Conservation (phyloP, 2,329 filamentous ascomycete genomes). For the Orbilia blumenaviensis region DNA sequence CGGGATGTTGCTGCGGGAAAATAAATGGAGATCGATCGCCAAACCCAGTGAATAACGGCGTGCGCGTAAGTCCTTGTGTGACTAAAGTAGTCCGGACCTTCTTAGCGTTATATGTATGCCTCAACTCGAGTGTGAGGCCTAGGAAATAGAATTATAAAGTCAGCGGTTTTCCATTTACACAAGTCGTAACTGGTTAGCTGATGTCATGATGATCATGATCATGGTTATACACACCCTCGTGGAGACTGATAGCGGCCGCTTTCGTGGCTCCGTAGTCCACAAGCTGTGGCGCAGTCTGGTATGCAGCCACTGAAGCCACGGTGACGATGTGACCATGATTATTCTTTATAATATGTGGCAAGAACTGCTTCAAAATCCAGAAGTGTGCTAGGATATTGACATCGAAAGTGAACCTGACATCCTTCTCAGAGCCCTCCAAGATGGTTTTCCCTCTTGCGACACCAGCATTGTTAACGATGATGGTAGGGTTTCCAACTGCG, state of each 20-base stretch:
- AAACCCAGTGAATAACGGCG: constrained; percentile 69
- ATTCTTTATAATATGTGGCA: constrained; percentile 70
- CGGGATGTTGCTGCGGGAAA: constrained; percentile 68
- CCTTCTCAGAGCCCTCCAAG: constrained; percentile 68
- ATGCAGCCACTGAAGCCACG: constrained; percentile 72
- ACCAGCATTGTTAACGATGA: constrained; percentile 78
- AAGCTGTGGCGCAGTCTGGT: constrained; percentile 70
- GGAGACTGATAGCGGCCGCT: constrained; percentile 72
- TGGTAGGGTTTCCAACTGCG: constrained; percentile 71
- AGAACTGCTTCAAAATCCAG: constrained; percentile 72
- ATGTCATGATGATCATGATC: too few species aligned
- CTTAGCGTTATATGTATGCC: constrained; percentile 70
- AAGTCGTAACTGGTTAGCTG: constrained; percentile 54
- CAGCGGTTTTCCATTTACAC: constrained; percentile 58
- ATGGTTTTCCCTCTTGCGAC: constrained; percentile 71
- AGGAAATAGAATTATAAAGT: background rate
- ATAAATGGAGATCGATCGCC: constrained; percentile 66
- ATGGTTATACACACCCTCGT: constrained; percentile 66
- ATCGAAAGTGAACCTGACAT: constrained; percentile 74
- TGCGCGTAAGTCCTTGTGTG: constrained; percentile 72
- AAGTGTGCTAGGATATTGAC: constrained; percentile 76
- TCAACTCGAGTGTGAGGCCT: constrained; percentile 68
- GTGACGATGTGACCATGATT: constrained; percentile 80
- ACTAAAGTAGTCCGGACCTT: constrained; percentile 73
- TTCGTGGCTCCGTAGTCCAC: constrained; percentile 75